Conservation (phyloP, 371 early-diverging fungal genomes). For the Mortierella sp. region DNA sequence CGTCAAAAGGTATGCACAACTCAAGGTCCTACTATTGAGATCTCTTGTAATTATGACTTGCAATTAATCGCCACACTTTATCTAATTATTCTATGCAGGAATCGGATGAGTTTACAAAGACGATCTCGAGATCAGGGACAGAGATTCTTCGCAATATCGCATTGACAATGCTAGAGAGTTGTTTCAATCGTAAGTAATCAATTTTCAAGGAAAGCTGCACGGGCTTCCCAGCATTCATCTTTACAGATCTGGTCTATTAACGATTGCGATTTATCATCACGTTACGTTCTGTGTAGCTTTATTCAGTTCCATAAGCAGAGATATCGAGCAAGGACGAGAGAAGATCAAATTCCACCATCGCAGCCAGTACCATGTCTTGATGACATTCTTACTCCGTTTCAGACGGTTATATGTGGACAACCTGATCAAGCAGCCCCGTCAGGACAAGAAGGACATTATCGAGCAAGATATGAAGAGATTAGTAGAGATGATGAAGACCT, state of each 20-base stretch:
- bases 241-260: too few species aligned
- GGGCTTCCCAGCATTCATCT: neutral
- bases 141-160: constrained; percentile 28
- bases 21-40: neutral
- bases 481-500: neutral
- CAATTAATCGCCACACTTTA: neutral
- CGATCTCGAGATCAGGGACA: constrained; percentile 28
- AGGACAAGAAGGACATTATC: constrained; percentile 24
- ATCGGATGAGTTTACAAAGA: constrained; percentile 41
- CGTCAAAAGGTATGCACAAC: constrained; percentile 28
- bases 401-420: constrained; percentile 52
- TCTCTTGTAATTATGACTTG: neutral
- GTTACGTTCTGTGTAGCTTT: constrained; percentile 61
- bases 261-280: too few species aligned
- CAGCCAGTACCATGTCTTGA: constrained; percentile 52
- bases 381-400: constrained; percentile 62
- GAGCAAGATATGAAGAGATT: constrained; percentile 6
- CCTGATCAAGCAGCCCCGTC: constrained; percentile 23
- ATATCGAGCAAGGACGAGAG: constrained; percentile 72
- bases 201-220: neutral
- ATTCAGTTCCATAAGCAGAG: constrained; percentile 67
- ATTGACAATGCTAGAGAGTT: constrained; percentile 65
- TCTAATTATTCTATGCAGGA: constrained; percentile 22
- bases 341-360: constrained; percentile 68
- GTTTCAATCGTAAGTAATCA: constrained; percentile 72